Base-by-base conservation (phyloP, 352 stramenopile genomes). In the Halophytophthora batemanensis region DNA sequence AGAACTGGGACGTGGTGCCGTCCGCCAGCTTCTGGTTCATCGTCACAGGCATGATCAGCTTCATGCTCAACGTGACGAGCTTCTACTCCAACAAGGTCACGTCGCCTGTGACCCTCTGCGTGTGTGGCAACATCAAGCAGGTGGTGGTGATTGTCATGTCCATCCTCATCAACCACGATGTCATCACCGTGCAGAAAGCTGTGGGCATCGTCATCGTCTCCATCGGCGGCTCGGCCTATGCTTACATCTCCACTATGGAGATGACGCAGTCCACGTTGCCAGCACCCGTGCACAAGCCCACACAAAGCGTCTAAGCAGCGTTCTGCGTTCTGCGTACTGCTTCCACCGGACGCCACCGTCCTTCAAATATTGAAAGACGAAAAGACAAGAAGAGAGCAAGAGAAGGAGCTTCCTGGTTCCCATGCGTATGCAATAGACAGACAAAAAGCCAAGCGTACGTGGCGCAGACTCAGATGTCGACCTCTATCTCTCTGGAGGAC, bases 51-150 rank as follows among this genome's bases (percentile, higher is more conserved):
- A 59, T 96, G 19, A 77, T 94, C 34, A 96, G 82, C 41, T 98
- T 98, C 57, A 74, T 95, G 50, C 82, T 98, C 23, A 98, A 98
- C 64, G 80, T 98, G 53, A 96, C 76, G 44, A 97, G 87, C 54
- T 95, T 98, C 54, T 91, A 96, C 62, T 88, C 93, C 36, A 98
- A 98, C 71, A 97, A 97, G 52, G 74, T 97, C 29, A 98, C 93
- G 28, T 97, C 87, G 19, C 83, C 93, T n/a, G 73, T 98, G 49
- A 98, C 92, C 52, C 65, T 98, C 14, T 96, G 80, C 48, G 96
- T 98, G 36, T 93, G 90, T 47, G 89, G 82, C 49, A 97, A 98
- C 72, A 83, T 97, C 52, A 98, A 98, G 71, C 93, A 98, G 78
- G 86, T 95, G 45, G 69, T 87, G 22, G 83, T 93, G 46, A 90